Conservation (phyloP, 78 protist species). For the Dictyostelium firmibasis region DNA sequence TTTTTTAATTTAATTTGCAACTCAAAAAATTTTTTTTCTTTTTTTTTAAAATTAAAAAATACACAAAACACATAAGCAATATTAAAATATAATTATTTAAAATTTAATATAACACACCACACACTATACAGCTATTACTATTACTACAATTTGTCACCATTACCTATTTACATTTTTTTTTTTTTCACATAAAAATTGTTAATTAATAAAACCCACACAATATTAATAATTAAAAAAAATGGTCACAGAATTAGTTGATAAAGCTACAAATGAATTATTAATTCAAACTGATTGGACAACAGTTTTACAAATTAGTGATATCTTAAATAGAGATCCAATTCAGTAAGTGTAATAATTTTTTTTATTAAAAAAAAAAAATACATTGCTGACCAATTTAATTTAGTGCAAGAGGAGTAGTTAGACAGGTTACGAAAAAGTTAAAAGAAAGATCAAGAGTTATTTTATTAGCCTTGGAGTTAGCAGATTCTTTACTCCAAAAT, state of each 20-base stretch:
- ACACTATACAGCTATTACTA: too few relatives aligned
- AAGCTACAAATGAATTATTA: constrained; percentile 65
- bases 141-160: background rate
- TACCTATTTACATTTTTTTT: background rate
- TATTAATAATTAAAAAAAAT: background rate
- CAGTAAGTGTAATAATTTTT: constrained; percentile 26
- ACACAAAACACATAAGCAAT: background rate
- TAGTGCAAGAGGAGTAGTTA: constrained; percentile 75
- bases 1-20: background rate
- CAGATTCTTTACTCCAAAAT: constrained; percentile 65
- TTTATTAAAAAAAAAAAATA: background rate
- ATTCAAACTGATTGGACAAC: constrained; percentile 76
- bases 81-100: background rate
- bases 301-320: constrained; percentile 60
- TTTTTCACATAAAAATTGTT: background rate
- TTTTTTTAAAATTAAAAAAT: background rate
- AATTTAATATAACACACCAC: background rate
- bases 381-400: background rate
- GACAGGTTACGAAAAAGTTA: constrained; percentile 41
- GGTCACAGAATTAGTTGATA: constrained; percentile 55
- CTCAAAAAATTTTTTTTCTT: background rate
- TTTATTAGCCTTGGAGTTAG: constrained; percentile 59
- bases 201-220: background rate
- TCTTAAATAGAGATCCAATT: constrained; percentile 41
- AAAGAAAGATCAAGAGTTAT: constrained; percentile 74